These are phyloP conservation scores for Clarireedia paspali DNA, from an alignment of 2,329 filamentous ascomycete species.

Conservation along the genomic window DNA sequence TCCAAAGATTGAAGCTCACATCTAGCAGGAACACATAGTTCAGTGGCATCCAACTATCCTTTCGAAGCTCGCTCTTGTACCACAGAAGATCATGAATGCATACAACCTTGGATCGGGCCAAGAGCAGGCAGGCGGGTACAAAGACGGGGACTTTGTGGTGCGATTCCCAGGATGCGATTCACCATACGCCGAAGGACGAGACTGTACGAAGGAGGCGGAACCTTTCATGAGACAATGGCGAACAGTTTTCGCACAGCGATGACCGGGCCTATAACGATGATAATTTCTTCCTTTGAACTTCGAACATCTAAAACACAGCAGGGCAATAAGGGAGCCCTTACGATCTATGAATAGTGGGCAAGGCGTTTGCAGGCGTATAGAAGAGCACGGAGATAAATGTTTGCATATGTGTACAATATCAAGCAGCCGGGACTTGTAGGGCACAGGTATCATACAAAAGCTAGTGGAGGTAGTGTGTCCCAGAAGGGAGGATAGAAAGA, in stretches of 20 bases:
- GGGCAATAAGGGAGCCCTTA: slow-evolving; percentile 14
- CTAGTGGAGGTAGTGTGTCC: slow-evolving; percentile 23
- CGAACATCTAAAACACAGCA: slow-evolving; percentile 12
- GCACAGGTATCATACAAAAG: slow-evolving; percentile 16
- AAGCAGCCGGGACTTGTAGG: slow-evolving; percentile 16
- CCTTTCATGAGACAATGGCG: slow-evolving; percentile 29
- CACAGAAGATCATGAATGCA: slow-evolving; percentile 74
- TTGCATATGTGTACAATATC: slow-evolving; percentile 22
- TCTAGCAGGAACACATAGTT: slow-evolving; percentile 68
- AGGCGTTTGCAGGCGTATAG: slow-evolving; percentile 24
- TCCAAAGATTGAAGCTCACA: slow-evolving; percentile 5
- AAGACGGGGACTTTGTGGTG: slow-evolving; percentile 78
- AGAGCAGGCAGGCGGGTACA: slow-evolving; percentile 54
- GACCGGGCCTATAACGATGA: slow-evolving; percentile 11
- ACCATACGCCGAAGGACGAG: slow-evolving; percentile 39
- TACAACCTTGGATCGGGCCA: slow-evolving; percentile 47
- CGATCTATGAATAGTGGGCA: slow-evolving; percentile 24
- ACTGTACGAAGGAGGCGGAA: slow-evolving; percentile 64
- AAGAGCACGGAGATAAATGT: slow-evolving; percentile 15
- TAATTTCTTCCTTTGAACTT: slow-evolving; percentile 6
- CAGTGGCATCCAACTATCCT: slow-evolving; percentile 98
- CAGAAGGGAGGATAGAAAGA: slow-evolving; percentile 10
- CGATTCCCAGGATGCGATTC: slow-evolving; percentile 65
- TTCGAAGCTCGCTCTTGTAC: slow-evolving; percentile 81
- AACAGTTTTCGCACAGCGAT: slow-evolving; percentile 25